Evolutionary conservation across 108 stramenopile genomes (phyloP).

Genomic region (Bacterosira constricta): DNA sequence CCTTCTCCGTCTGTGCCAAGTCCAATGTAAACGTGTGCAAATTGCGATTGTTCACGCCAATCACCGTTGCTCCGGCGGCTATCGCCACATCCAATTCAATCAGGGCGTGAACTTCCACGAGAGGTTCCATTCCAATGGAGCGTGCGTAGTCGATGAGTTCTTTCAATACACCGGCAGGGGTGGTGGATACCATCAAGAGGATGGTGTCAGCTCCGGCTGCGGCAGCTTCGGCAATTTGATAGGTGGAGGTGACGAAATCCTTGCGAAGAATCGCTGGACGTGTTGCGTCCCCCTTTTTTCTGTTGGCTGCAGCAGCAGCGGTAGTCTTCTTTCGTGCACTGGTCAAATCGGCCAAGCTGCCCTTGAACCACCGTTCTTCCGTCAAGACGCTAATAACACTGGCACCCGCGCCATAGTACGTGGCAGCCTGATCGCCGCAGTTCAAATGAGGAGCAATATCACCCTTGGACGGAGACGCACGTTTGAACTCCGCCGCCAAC

Average conservation of each 20-base stretch:
- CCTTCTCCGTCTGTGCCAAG: slow-evolving; percentile 83
- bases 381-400: slow-evolving; percentile 93
- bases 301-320: not conserved
- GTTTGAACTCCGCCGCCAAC: slow-evolving; percentile 99
- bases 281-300: not conserved
- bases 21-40: slow-evolving; percentile 98
- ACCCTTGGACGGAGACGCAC: slow-evolving; percentile 95
- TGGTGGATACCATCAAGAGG: slow-evolving; percentile 93
- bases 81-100: slow-evolving; percentile 92
- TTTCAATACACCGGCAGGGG: slow-evolving; percentile 68
- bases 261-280: slow-evolving; percentile 94
- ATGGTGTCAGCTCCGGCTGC: slow-evolving; percentile 95
- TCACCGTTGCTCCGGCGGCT: slow-evolving; percentile 86
- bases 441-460: slow-evolving; percentile 71
- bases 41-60: slow-evolving; percentile 99
- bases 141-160: slow-evolving; percentile 80
- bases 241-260: slow-evolving; percentile 90
- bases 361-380: slow-evolving; percentile 95
- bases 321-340: slow-evolving; percentile 62
- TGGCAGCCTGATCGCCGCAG: slow-evolving; percentile 83
- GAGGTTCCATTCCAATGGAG: slow-evolving; percentile 90
- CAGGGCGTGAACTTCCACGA: slow-evolving; percentile 95
- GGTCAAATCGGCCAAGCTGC: slow-evolving; percentile 83
- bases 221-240: slow-evolving; percentile 94
- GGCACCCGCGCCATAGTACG: slow-evolving; percentile 90